These are phyloP conservation scores for Silene noctiflora DNA, from an alignment of 179 eudicot genomes.

Conservation along the genomic window DNA sequence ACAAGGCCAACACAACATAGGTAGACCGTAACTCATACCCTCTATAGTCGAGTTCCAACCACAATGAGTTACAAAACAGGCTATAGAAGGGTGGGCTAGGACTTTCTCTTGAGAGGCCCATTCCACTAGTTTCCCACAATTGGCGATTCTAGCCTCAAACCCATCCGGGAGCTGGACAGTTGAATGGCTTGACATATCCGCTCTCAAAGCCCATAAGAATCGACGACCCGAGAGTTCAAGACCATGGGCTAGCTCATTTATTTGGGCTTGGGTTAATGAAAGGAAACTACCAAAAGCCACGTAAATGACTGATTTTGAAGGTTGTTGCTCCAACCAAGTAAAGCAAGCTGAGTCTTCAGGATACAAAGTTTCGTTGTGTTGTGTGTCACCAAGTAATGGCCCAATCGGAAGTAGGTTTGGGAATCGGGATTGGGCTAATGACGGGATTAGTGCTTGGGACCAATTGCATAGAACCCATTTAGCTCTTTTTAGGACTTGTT, in stretches of 20 bases:
- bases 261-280: background rate
- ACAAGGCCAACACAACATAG: constrained; percentile 13
- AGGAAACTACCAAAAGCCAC: constrained; percentile 10
- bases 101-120: constrained; percentile 19
- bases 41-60: constrained; percentile 21
- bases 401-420: background rate
- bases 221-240: constrained; percentile 6
- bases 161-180: background rate
- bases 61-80: constrained; percentile 13
- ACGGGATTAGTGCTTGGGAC: background rate
- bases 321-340: constrained; percentile 12
- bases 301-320: constrained; percentile 6
- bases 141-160: constrained; percentile 4
- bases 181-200: background rate
- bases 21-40: constrained; percentile 5
- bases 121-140: constrained; percentile 3
- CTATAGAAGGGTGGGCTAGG: constrained; percentile 6
- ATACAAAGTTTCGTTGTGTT: constrained; percentile 4
- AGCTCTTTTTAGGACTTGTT: background rate
- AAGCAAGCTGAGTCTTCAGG: constrained; percentile 11
- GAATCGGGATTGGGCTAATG: background rate
- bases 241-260: constrained; percentile 9
- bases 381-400: constrained; percentile 4
- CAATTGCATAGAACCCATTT: constrained; percentile 16
- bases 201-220: constrained; percentile 7